Evolutionary conservation across 768 basidiomycete species (phyloP), one percentile per base, ranked within the genome.

Genomic region (Sistotremastrum niveocremeum): DNA sequence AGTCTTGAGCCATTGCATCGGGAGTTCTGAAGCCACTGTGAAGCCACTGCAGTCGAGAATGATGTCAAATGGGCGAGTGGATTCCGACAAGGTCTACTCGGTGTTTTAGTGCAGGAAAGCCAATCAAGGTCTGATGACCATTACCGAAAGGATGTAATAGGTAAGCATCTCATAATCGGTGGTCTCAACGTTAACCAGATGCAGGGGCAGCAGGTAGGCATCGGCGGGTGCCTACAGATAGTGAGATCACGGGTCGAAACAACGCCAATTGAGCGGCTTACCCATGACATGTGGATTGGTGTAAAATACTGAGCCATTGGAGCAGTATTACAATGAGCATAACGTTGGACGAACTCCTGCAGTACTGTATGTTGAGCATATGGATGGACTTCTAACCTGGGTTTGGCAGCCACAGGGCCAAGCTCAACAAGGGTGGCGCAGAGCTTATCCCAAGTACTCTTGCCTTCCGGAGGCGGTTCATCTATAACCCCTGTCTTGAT

Each of bases 21-120:
- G 88, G 6, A 89, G 66, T 60, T 89, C 84, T 0, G 85, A 84
- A 7, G 72, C 70, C 2, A 80, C 69, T 3, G 77, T 71, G 58
- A 90, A 89, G 6, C 72, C 73, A 34, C 87, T 89, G 62, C 81
- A 88, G 53, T 93, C 88, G 33, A 90, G 57, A 51, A 93, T 73
- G 41, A 93, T 64, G 41, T 88, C 83, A 56, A 81, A 85, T 3
- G 54, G 42, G 7, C 42, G 45, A 4, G 10, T 46, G 9, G 39
- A 36, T 9, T 46, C 44, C 6, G 46, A 39, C 5, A 42, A 41
- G n/a, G 44, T 51, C 41, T 45, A 57, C 48, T 31, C 70, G 70
- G 39, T 70, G 62, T 37, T 61, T 63, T 57, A 79, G 72, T 10
- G 57, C 60, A 5, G 72, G 61, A 6, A 68, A 64, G 20, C 20